Percentiles rank a stretch among this genome's conserved stretches.
phyloP scores from a whole-genome alignment of 768 basidiomycete genomes.

The Russula earlei region DNA sequence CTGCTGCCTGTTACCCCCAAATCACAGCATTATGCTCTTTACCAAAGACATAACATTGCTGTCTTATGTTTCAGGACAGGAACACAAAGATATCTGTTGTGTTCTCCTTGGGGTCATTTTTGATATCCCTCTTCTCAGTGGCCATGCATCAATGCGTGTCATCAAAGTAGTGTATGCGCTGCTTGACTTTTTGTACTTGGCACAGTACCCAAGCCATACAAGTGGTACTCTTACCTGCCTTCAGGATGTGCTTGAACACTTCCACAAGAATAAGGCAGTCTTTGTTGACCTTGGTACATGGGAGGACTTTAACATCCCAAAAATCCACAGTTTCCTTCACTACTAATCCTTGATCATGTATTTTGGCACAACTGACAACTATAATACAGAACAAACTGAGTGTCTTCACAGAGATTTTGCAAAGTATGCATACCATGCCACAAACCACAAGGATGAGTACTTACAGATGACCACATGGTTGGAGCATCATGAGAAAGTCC shows the following conservation, averaged over 20 bases:
- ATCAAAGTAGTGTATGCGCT: not conserved
- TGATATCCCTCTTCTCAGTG: not conserved
- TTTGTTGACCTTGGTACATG: constrained; percentile 22
- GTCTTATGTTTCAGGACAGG: constrained; percentile 20
- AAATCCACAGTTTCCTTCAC: constrained; percentile 22
- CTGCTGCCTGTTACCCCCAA: constrained; percentile 19
- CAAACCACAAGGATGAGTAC: not conserved
- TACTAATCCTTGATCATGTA: constrained; percentile 35
- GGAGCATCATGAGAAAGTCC: not conserved
- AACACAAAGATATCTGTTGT: constrained; percentile 21
- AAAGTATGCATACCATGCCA: constrained; percentile 23
- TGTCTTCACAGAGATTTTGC: not conserved
- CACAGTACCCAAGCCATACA: constrained; percentile 18
- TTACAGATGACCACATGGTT: not conserved
- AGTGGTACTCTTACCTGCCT: constrained; percentile 10
- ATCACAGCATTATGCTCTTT: constrained; percentile 22
- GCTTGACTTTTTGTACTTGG: not conserved
- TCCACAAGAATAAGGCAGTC: constrained; percentile 22
- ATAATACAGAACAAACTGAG: not conserved
- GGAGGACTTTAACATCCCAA: constrained; percentile 21
- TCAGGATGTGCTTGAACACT: constrained; percentile 10
- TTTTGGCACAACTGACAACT: constrained; percentile 34
- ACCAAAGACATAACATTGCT: constrained; percentile 20
- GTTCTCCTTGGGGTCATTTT: not conserved
- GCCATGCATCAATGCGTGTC: fast-evolving